A percentile compares a stretch with the other conserved stretches of the same genome.
These are phyloP conservation scores for Vickermania ingenoplastis DNA, from an alignment of 208 protist species.

Conservation along the genomic window DNA sequence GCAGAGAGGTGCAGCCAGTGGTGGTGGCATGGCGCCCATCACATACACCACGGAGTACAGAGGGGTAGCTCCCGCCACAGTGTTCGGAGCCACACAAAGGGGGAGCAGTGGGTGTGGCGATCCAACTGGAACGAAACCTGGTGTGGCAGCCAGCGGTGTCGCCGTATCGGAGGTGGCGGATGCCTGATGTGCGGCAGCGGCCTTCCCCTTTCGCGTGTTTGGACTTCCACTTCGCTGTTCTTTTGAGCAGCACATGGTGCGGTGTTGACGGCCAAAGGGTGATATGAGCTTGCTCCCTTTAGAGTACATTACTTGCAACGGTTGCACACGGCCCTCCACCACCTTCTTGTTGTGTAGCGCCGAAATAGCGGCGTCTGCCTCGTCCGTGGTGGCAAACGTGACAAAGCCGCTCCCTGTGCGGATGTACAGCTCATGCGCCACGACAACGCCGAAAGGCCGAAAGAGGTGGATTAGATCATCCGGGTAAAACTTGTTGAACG, in stretches of 20 bases:
- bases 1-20: neutral
- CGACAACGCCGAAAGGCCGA: conserved; percentile 20
- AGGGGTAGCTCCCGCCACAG: neutral
- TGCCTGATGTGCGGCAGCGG: neutral
- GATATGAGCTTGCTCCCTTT: conserved; percentile 44
- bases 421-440: conserved; percentile 29
- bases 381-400: conserved; percentile 20
- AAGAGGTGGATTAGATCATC: conserved; percentile 32
- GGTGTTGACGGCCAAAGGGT: conserved; percentile 49
- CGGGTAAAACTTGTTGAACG: conserved; percentile 39
- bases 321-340: conserved; percentile 40
- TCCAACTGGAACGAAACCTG: no score
- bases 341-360: conserved; percentile 33
- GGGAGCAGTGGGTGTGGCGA: no score
- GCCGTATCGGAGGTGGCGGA: neutral
- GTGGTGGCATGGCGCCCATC: neutral
- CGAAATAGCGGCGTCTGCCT: conserved; percentile 47
- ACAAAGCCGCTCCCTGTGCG: conserved; percentile 22
- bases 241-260: neutral
- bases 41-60: neutral
- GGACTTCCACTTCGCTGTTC: no score
- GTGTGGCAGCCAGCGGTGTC: no score
- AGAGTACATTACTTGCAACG: conserved; percentile 57
- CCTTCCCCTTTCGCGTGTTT: no score
- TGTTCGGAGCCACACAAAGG: no score